phyloP scores from a whole-genome alignment of 805 yeast genomes.

The Pichia sporocuriosa region DNA sequence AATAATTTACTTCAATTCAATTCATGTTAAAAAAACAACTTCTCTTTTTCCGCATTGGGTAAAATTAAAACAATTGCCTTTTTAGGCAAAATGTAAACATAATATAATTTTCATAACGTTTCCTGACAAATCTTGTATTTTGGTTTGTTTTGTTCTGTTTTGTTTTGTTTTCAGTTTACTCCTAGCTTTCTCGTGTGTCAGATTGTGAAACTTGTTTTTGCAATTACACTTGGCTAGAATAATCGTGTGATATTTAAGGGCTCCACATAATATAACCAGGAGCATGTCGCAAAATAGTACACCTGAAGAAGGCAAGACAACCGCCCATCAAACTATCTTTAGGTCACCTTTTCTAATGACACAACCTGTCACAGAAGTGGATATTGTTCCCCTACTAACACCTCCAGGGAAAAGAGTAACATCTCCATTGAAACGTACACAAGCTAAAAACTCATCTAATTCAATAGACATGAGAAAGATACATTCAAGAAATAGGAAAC shows the following conservation, averaged over 20 bases:
- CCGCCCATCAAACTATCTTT: not conserved
- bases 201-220: not conserved
- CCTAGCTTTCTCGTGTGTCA: not conserved
- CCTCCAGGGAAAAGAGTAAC: slow-evolving; percentile 4
- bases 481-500: slow-evolving; percentile 1
- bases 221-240: not conserved
- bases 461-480: not conserved
- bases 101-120: not conserved
- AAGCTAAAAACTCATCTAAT: not conserved
- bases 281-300: not conserved
- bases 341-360: slow-evolving; percentile 4
- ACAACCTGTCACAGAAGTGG: not conserved
- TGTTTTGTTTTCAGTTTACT: not conserved
- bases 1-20: too few species aligned
- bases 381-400: slow-evolving; percentile 3
- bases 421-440: slow-evolving; percentile 4
- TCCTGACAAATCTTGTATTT: too few species aligned
- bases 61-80: slow-evolving; percentile 15
- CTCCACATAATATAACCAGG: not conserved
- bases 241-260: not conserved
- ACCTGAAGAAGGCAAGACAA: not conserved
- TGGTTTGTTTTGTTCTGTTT: too few species aligned
- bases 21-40: not conserved
- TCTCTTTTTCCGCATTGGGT: slow-evolving; percentile 5
- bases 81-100: slow-evolving; percentile 19